A percentile compares a stretch with the other conserved stretches of the same genome.
phyloP scores from a whole-genome alignment of 768 basidiomycete genomes.

The Boletus edulis region DNA sequence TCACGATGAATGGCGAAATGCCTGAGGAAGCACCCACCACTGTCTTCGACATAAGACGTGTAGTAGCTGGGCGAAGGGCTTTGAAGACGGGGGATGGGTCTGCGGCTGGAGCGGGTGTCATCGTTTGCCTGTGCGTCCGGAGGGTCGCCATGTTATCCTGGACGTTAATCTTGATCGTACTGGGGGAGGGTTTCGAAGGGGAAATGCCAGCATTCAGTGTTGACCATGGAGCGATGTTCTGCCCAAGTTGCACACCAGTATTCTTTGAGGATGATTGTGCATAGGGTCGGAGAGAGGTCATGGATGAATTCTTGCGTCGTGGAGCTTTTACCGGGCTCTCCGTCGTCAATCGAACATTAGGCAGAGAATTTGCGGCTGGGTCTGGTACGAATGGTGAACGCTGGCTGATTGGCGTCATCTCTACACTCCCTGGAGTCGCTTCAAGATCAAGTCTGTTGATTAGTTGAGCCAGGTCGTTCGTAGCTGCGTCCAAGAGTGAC shows the following conservation, averaged over 20 bases:
- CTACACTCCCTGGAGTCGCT: slow-evolving; percentile 64
- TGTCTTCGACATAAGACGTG: slow-evolving; percentile 20
- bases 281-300: slow-evolving; percentile 52
- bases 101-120: slow-evolving; percentile 56
- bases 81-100: slow-evolving; percentile 61
- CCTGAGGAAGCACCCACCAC: slow-evolving; percentile 26
- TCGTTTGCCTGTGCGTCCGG: slow-evolving; percentile 48
- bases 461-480: slow-evolving; percentile 73
- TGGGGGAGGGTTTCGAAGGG: slow-evolving; percentile 33
- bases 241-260: slow-evolving; percentile 37
- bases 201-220: slow-evolving; percentile 40
- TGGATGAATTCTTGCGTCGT: slow-evolving; percentile 39
- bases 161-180: slow-evolving; percentile 18
- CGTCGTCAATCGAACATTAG: slow-evolving; percentile 25
- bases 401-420: slow-evolving; percentile 41
- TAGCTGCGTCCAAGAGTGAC: slow-evolving; percentile 74
- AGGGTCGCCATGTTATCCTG: slow-evolving; percentile 26
- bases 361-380: no score
- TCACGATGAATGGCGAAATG: slow-evolving; percentile 25
- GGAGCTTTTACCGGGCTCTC: slow-evolving; percentile 37
- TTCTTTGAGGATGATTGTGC: slow-evolving; percentile 31
- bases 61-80: slow-evolving; percentile 50
- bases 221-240: slow-evolving; percentile 66
- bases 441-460: slow-evolving; percentile 81
- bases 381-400: slow-evolving; percentile 20